These are phyloP conservation scores for Psilocybe tampanensis DNA, from an alignment of 768 basidiomycete genomes.

Conservation along the genomic window DNA sequence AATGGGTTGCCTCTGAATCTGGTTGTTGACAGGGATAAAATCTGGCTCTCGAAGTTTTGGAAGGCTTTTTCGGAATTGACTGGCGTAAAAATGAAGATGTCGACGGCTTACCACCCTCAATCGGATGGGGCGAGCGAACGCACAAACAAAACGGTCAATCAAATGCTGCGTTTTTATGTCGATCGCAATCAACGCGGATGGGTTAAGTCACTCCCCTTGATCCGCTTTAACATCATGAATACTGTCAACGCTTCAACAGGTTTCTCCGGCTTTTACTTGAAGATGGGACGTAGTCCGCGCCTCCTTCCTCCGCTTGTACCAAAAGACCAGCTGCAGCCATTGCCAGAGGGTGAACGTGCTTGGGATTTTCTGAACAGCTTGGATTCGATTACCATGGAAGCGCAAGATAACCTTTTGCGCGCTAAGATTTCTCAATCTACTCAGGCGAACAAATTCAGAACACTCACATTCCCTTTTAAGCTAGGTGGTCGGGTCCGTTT, in stretches of 20 bases:
- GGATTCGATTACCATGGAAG: too few relatives aligned
- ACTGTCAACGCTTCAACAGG: not conserved
- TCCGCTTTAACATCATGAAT: not conserved
- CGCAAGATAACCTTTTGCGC: too few relatives aligned
- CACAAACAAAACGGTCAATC: not conserved
- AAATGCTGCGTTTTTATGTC: not conserved
- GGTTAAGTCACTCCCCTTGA: not conserved
- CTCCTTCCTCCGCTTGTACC: too few relatives aligned
- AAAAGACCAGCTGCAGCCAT: too few relatives aligned
- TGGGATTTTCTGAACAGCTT: too few relatives aligned
- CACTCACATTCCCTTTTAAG: not conserved
- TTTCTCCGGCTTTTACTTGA: not conserved
- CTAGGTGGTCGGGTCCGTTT: constrained; percentile 20
- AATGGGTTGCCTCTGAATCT: constrained; percentile 32
- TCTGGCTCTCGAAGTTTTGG: constrained; percentile 30
- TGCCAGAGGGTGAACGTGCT: too few relatives aligned
- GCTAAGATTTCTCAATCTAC: too few relatives aligned
- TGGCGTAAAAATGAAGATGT: constrained; percentile 15
- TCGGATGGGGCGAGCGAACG: not conserved
- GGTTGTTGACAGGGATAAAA: constrained; percentile 32
- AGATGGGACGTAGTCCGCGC: not conserved
- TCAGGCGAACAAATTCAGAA: constrained; percentile 5
- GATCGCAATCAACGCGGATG: not conserved
- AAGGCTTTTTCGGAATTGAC: constrained; percentile 15
- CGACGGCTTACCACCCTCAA: not conserved